Evolutionary conservation across 2,329 filamentous ascomycete species (phyloP).

Genomic region (Colletotrichum cereale): DNA sequence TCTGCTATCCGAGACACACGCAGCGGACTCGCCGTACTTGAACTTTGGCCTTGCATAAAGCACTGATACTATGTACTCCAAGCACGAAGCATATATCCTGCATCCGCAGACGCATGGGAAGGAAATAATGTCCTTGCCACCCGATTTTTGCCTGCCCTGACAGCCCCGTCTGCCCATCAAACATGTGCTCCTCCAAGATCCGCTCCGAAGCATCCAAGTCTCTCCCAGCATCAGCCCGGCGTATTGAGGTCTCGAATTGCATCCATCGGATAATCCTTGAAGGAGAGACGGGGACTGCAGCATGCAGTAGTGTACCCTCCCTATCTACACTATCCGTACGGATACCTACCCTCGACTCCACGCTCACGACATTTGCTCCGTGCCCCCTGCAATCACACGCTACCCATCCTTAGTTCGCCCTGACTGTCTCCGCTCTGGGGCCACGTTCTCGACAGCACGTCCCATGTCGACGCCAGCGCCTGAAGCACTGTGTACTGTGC

Average conservation of each 20-base stretch:
- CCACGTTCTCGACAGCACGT: slow-evolving; percentile 40
- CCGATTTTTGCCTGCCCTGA: slow-evolving; percentile 29
- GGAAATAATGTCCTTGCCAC: slow-evolving; percentile 19
- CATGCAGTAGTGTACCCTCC: background rate
- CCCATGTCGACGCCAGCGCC: slow-evolving; percentile 32
- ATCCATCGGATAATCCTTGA: slow-evolving; percentile 36
- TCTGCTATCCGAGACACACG: slow-evolving; percentile 2
- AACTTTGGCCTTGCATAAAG: slow-evolving; percentile 25
- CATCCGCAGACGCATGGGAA: slow-evolving; percentile 12
- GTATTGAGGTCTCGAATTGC: slow-evolving; percentile 26
- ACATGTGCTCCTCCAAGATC: slow-evolving; percentile 33
- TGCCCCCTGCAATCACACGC: slow-evolving; percentile 38
- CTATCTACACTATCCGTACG: no score
- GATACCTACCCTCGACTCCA: slow-evolving; percentile 22
- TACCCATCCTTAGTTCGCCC: slow-evolving; percentile 31
- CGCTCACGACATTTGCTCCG: slow-evolving; percentile 38
- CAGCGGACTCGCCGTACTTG: slow-evolving; percentile 8
- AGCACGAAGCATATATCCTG: slow-evolving; percentile 10
- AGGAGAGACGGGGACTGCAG: slow-evolving; percentile 19
- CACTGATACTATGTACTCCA: background rate
- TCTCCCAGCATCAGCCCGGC: slow-evolving; percentile 28
- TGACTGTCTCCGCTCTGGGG: slow-evolving; percentile 33
- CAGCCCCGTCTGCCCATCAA: slow-evolving; percentile 23
- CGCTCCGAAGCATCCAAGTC: slow-evolving; percentile 29
- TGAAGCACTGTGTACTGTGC: slow-evolving; percentile 37